Conservation (phyloP, 345 rosid genomes). For the Hibiscus tridactylites region DNA sequence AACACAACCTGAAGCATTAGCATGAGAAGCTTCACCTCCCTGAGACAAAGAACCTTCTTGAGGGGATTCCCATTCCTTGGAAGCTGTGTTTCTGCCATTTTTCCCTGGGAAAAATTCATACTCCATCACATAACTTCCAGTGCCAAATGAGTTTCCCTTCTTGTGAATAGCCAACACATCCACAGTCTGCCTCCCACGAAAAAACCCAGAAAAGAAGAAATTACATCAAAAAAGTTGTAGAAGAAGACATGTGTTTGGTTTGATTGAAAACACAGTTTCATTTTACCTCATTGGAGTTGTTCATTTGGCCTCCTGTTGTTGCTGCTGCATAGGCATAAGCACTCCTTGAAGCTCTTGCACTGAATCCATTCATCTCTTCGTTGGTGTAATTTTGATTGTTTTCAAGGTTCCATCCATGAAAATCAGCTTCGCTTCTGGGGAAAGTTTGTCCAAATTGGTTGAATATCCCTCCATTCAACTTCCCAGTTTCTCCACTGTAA, state of each 20-base stretch:
- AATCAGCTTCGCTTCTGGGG: conserved; percentile 8
- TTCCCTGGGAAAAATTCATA: conserved; percentile 68
- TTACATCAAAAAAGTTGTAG: not conserved
- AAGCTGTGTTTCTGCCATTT: conserved; percentile 22
- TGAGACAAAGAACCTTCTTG: conserved; percentile 27
- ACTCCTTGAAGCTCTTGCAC: conserved; percentile 16
- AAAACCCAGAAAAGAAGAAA: not conserved
- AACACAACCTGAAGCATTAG: conserved; percentile 36
- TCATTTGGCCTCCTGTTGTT: not conserved
- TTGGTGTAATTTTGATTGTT: conserved; percentile 5
- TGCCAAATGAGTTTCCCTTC: conserved; percentile 26
- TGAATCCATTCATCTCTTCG: conserved; percentile 14
- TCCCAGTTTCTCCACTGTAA: conserved; percentile 22
- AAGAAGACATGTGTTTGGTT: not conserved
- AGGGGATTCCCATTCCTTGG: conserved; percentile 34
- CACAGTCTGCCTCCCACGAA: conserved; percentile 12
- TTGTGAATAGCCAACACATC: conserved; percentile 28
- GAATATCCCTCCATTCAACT: not conserved
- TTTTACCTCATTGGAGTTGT: conserved; percentile 20
- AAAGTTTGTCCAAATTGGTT: conserved; percentile 3
- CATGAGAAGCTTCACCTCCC: conserved; percentile 27
- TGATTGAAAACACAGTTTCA: not conserved
- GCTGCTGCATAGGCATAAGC: conserved; percentile 14
- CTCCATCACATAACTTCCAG: conserved; percentile 31
- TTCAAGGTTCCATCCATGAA: conserved; percentile 20